Conservation (phyloP, 805 yeast species). For the Candida vaughaniae region DNA sequence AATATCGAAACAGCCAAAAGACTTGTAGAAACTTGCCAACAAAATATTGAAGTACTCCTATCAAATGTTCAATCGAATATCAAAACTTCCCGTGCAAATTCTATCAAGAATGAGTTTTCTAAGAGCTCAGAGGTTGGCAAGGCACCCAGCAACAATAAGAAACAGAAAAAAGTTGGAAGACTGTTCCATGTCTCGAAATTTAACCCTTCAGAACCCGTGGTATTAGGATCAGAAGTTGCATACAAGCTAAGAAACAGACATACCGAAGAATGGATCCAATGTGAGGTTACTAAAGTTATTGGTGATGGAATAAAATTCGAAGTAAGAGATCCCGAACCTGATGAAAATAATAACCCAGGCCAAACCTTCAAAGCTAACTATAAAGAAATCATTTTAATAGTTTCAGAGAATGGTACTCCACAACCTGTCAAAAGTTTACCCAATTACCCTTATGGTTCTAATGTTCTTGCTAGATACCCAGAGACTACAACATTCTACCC, state of each 20-base stretch:
- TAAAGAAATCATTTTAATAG: constrained; percentile 74
- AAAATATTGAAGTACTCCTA: constrained; percentile 50
- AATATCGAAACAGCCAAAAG: constrained; percentile 53
- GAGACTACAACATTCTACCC: constrained; percentile 97
- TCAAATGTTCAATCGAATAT: constrained; percentile 17
- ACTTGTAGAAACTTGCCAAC: constrained; percentile 36
- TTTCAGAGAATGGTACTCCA: constrained; percentile 35
- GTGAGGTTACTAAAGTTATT: constrained; percentile 78
- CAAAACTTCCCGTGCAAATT: constrained; percentile 6
- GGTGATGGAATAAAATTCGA: constrained; percentile 77
- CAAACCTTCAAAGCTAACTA: constrained; percentile 79
- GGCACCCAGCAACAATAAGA: background rate
- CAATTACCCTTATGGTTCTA: constrained; percentile 70
- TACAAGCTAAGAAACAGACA: constrained; percentile 70
- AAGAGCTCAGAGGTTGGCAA: background rate
- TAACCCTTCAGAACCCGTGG: constrained; percentile 58
- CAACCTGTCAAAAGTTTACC: constrained; percentile 24
- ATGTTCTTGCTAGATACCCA: constrained; percentile 91
- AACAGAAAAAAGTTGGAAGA: constrained; percentile 34
- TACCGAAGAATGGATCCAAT: constrained; percentile 94
- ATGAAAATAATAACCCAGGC: constrained; percentile 86
- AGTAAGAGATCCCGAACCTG: constrained; percentile 98
- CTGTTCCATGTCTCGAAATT: constrained; percentile 53
- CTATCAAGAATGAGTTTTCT: constrained; percentile 2
- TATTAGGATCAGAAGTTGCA: constrained; percentile 82